phyloP scores from a whole-genome alignment of 345 rosid species.

The Arabidopsis arenosa region DNA sequence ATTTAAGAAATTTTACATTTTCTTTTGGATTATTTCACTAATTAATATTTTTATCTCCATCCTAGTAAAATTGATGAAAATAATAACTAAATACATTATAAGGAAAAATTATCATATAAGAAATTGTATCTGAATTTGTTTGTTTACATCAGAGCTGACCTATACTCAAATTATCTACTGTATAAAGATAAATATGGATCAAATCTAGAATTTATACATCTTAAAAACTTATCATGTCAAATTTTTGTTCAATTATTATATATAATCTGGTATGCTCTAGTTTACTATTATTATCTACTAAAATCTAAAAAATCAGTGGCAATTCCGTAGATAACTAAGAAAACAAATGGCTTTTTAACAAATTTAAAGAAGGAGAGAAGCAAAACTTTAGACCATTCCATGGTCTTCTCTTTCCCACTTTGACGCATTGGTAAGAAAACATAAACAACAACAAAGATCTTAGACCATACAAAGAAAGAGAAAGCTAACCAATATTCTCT shows the following conservation, averaged over 20 bases:
- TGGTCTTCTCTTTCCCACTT: slow-evolving; percentile 45
- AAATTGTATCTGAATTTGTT: background rate
- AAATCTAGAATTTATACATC: background rate
- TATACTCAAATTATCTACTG: background rate
- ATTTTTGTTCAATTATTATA: background rate
- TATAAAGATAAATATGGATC: background rate
- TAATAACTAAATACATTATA: background rate
- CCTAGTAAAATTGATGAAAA: background rate
- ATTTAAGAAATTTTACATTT: background rate
- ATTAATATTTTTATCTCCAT: background rate
- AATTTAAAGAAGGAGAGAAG: background rate
- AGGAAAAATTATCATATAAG: background rate
- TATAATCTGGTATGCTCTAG: background rate
- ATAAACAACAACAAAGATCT: slow-evolving; percentile 27
- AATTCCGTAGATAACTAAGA: slow-evolving; percentile 21
- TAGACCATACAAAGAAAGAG: slow-evolving; percentile 34
- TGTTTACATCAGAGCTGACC: background rate
- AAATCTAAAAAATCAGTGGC: background rate
- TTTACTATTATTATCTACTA: background rate
- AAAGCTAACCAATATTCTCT: slow-evolving; percentile 16
- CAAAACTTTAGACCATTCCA: slow-evolving; percentile 36
- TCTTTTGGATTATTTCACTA: background rate
- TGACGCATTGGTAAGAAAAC: slow-evolving; percentile 36
- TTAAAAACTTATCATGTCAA: background rate
- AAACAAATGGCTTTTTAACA: slow-evolving; percentile 4